These are phyloP conservation scores for Blastobotrys serpentis DNA, from an alignment of 1,139 yeast genomes.

Conservation along the genomic window DNA sequence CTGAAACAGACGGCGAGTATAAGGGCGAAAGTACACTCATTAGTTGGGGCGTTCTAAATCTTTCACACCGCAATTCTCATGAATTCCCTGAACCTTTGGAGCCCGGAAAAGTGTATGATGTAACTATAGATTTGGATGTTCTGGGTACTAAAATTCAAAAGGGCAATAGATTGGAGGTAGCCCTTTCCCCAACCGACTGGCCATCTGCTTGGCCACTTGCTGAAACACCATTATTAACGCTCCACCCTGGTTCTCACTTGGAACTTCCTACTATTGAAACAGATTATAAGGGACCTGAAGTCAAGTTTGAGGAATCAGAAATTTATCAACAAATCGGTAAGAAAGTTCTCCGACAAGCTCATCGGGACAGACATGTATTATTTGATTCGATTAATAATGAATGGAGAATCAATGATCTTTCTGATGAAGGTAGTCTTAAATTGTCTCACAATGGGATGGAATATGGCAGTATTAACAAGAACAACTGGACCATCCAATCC, in stretches of 20 bases:
- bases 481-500: constrained; percentile 11
- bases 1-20: constrained; percentile 20
- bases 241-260: constrained; percentile 6
- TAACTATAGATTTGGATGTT: constrained; percentile 41
- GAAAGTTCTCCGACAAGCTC: constrained; percentile 9
- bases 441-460: constrained; percentile 11
- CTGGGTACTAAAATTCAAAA: constrained; percentile 5
- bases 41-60: constrained; percentile 47
- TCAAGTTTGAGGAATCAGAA: constrained; percentile 10
- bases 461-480: constrained; percentile 12
- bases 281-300: not conserved
- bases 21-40: constrained; percentile 39
- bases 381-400: constrained; percentile 10
- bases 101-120: constrained; percentile 37
- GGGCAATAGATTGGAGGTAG: constrained; percentile 4
- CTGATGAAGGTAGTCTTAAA: constrained; percentile 12
- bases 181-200: constrained; percentile 10
- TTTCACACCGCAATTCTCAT: constrained; percentile 43
- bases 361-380: constrained; percentile 6
- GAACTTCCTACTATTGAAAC: not conserved
- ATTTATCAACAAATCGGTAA: constrained; percentile 9
- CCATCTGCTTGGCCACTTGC: constrained; percentile 15
- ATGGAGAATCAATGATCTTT: constrained; percentile 13
- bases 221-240: constrained; percentile 10
- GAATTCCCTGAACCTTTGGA: constrained; percentile 41